phyloP scores from a whole-genome alignment of 2,329 filamentous ascomycete genomes.

The Shiraia bambusicola region DNA sequence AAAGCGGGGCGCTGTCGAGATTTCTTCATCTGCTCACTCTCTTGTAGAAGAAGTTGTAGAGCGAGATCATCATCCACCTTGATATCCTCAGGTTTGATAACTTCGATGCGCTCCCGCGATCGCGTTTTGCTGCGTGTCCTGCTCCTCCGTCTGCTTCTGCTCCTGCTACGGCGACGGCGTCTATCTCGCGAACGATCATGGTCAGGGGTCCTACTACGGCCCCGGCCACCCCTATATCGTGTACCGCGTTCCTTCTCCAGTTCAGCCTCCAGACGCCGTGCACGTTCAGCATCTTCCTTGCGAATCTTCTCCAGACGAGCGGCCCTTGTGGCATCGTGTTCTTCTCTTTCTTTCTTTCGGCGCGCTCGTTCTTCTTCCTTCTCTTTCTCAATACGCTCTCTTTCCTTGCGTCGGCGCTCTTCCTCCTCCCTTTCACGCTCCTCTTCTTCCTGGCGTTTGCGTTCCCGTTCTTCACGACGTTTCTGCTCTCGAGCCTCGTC shows the following conservation, averaged over 20 bases:
- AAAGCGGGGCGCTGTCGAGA: constrained; percentile 39
- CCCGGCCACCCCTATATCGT: constrained; percentile 31
- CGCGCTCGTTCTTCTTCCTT: constrained; percentile 55
- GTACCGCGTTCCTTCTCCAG: constrained; percentile 53
- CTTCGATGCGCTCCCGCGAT: constrained; percentile 26
- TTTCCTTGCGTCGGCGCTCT: constrained; percentile 34
- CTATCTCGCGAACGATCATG: constrained; percentile 23
- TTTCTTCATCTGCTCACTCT: constrained; percentile 43
- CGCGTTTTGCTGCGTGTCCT: constrained; percentile 22
- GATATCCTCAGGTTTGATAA: constrained; percentile 37
- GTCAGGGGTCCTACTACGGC: constrained; percentile 29
- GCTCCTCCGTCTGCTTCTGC: constrained; percentile 25
- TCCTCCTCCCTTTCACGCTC: constrained; percentile 35
- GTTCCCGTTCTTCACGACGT: constrained; percentile 52
- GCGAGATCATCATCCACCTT: constrained; percentile 44
- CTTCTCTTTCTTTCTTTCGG: constrained; percentile 47
- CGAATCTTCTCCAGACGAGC: constrained; percentile 45
- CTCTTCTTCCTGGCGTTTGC: constrained; percentile 33
- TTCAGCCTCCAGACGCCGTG: constrained; percentile 49
- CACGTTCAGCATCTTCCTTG: constrained; percentile 38
- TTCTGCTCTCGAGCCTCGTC: constrained; percentile 48
- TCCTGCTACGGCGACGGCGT: constrained; percentile 26
- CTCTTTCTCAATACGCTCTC: constrained; percentile 35
- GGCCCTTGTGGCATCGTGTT: constrained; percentile 48
- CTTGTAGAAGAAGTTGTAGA: constrained; percentile 37